Evolutionary conservation across 805 yeast genomes (phyloP).

Genomic region (Zygotorulaspora florentina): DNA sequence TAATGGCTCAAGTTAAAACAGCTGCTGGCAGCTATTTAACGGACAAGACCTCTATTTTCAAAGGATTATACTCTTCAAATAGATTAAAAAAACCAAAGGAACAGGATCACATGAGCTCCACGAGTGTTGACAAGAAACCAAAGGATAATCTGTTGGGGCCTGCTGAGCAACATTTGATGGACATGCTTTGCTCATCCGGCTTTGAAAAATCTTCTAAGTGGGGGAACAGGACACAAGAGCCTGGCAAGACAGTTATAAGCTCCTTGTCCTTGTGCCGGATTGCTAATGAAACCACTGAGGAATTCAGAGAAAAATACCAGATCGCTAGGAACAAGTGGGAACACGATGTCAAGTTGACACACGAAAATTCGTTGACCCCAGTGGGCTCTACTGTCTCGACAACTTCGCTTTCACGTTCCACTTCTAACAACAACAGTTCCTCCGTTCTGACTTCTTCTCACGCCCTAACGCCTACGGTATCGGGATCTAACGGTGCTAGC

Average conservation of each 20-base stretch:
- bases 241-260: slow-evolving; percentile 79
- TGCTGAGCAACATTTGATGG: slow-evolving; percentile 91
- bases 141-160: slow-evolving; percentile 49
- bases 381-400: slow-evolving; percentile 14
- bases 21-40: slow-evolving; percentile 68
- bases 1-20: slow-evolving; percentile 64
- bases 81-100: slow-evolving; percentile 22
- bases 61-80: slow-evolving; percentile 53
- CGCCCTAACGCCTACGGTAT: slow-evolving; percentile 7
- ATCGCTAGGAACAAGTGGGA: slow-evolving; percentile 25
- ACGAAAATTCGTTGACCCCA: slow-evolving; percentile 12
- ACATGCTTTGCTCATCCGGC: slow-evolving; percentile 92
- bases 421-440: slow-evolving; percentile 26
- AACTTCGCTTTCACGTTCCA: slow-evolving; percentile 16
- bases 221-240: slow-evolving; percentile 90
- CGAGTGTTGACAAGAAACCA: slow-evolving; percentile 1
- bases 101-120: background rate
- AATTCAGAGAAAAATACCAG: slow-evolving; percentile 27
- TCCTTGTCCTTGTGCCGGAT: slow-evolving; percentile 48
- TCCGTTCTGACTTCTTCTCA: slow-evolving; percentile 3
- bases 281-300: slow-evolving; percentile 40
- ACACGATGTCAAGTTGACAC: slow-evolving; percentile 12
- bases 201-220: slow-evolving; percentile 62
- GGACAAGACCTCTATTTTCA: slow-evolving; percentile 58
- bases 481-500: slow-evolving; percentile 4